Percentiles rank a stretch among this genome's conserved stretches.
Evolutionary conservation across 2,329 filamentous ascomycete genomes (phyloP).

Genomic region (Ceratocystis smalleyi): DNA sequence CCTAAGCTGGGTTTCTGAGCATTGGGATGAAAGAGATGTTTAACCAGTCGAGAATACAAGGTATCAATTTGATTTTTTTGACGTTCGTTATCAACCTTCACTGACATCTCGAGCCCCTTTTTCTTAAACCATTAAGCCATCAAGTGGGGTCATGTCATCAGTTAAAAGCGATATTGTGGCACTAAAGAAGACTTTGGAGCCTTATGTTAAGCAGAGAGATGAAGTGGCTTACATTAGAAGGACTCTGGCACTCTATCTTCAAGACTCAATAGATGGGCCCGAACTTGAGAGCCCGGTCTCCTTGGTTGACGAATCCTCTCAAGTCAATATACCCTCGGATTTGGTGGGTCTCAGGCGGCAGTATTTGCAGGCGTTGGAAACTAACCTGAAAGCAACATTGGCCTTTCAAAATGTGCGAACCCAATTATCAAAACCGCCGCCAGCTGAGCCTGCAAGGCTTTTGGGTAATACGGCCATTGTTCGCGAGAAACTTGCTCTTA

Average conservation of each 20-base stretch:
- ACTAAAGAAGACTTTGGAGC: slow-evolving; percentile 26
- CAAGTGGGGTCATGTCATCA: slow-evolving; percentile 3
- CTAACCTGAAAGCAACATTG: slow-evolving; percentile 35
- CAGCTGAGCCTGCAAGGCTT: background rate
- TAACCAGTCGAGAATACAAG: too few species aligned
- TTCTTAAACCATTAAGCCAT: too few species aligned
- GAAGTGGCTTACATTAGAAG: slow-evolving; percentile 42
- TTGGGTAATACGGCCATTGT: slow-evolving; percentile 20
- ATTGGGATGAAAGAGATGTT: too few species aligned
- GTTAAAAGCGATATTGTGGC: background rate
- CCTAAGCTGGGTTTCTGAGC: background rate
- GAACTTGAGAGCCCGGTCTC: slow-evolving; percentile 12
- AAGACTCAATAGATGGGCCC: slow-evolving; percentile 13
- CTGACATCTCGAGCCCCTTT: too few species aligned
- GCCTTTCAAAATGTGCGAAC: slow-evolving; percentile 29
- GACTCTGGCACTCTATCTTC: slow-evolving; percentile 38
- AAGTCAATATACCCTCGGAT: slow-evolving; percentile 22
- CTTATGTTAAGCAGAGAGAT: slow-evolving; percentile 41
- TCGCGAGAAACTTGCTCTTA: slow-evolving; percentile 35
- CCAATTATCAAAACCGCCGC: slow-evolving; percentile 5
- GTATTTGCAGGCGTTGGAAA: slow-evolving; percentile 39
- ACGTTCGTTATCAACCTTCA: too few species aligned
- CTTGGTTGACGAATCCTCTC: slow-evolving; percentile 15
- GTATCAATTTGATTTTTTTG: too few species aligned
- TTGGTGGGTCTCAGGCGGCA: slow-evolving; percentile 36